Percentiles rank a stretch among this genome's conserved stretches.
phyloP scores from a whole-genome alignment of 2,329 filamentous ascomycete species.

The Ophioceras dolichostomum region DNA sequence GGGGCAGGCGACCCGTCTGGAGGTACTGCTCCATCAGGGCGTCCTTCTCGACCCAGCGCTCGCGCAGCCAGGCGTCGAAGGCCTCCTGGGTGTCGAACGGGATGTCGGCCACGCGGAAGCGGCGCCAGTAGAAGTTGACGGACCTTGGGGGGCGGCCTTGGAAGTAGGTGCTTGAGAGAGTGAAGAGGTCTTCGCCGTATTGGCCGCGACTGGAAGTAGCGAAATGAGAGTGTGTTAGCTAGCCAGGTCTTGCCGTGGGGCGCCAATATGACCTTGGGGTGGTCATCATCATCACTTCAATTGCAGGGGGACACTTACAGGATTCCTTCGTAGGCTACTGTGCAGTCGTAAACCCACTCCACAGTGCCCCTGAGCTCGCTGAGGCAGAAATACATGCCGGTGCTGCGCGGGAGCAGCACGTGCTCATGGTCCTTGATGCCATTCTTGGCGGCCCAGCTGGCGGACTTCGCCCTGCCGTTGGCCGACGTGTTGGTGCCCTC shows the following conservation, averaged over 20 bases:
- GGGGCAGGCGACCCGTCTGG: constrained; percentile 67
- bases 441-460: constrained; percentile 64
- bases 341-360: constrained; percentile 85
- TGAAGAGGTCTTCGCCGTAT: constrained; percentile 87
- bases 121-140: constrained; percentile 93
- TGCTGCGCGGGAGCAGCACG: constrained; percentile 65
- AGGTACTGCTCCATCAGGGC: constrained; percentile 74
- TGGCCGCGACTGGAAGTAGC: constrained; percentile 51
- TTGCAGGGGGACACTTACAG: constrained; percentile 47
- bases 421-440: constrained; percentile 63
- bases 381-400: constrained; percentile 68
- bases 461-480: constrained; percentile 59
- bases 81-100: constrained; percentile 60
- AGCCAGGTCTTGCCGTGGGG: too few species aligned
- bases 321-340: constrained; percentile 87
- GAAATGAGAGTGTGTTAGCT: too few species aligned
- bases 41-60: constrained; percentile 89
- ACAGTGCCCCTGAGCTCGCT: constrained; percentile 62
- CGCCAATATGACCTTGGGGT: too few species aligned
- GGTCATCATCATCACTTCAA: too few species aligned
- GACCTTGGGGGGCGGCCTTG: constrained; percentile 84
- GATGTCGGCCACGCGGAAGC: constrained; percentile 70
- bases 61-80: constrained; percentile 77
- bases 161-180: constrained; percentile 75
- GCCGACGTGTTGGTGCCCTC: constrained; percentile 73